Evolutionary conservation across 805 yeast species (phyloP).

Genomic region (Myxozyma neotropica): DNA sequence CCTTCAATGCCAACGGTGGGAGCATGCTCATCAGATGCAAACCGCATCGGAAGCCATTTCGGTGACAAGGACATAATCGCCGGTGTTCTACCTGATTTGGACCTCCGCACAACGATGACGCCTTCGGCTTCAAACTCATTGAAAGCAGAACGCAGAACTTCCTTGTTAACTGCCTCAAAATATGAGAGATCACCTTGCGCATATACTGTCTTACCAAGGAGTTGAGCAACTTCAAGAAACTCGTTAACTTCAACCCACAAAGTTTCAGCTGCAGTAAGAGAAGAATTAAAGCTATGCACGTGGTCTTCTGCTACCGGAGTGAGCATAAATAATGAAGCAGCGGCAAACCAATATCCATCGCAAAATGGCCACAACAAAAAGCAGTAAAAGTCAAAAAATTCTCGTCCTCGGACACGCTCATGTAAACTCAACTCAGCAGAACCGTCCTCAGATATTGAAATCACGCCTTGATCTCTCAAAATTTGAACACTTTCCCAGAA

Average conservation of each 20-base stretch:
- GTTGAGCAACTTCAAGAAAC: constrained; percentile 44
- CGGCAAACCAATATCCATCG: constrained; percentile 49
- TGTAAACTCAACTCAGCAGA: constrained; percentile 30
- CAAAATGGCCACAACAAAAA: constrained; percentile 49
- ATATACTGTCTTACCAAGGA: constrained; percentile 48
- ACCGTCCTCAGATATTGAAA: constrained; percentile 34
- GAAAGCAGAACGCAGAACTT: constrained; percentile 45
- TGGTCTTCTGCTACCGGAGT: constrained; percentile 37
- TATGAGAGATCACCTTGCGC: constrained; percentile 48
- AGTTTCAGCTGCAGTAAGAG: constrained; percentile 23
- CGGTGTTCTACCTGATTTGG: constrained; percentile 31
- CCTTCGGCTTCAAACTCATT: constrained; percentile 43
- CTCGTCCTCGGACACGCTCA: constrained; percentile 38
- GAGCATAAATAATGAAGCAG: constrained; percentile 43
- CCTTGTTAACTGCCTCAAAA: constrained; percentile 48
- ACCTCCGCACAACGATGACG: constrained; percentile 37
- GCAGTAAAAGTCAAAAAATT: constrained; percentile 47
- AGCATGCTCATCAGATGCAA: not conserved
- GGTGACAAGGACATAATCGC: constrained; percentile 35
- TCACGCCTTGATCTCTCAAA: constrained; percentile 41
- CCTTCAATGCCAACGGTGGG: not conserved
- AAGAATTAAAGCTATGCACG: not conserved
- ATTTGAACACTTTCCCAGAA: constrained; percentile 39
- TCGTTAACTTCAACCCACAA: constrained; percentile 41
- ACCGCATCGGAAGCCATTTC: constrained; percentile 36